These are phyloP conservation scores for Trifolium subterraneum DNA, from an alignment of 306 rosid genomes.

Conservation along the genomic window DNA sequence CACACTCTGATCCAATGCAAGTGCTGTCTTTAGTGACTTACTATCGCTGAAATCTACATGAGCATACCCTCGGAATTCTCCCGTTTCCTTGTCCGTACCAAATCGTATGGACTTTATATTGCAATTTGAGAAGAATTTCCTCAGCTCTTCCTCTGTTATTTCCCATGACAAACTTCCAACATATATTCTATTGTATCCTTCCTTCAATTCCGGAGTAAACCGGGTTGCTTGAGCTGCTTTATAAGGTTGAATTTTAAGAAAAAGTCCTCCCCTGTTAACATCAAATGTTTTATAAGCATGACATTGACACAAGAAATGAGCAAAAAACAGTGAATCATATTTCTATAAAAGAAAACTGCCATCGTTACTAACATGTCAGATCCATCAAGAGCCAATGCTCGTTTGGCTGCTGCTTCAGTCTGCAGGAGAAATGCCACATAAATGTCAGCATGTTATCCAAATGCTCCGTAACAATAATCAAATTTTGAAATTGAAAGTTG, in stretches of 20 bases:
- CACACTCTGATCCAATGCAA: conserved; percentile 72
- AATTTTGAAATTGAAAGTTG: background rate
- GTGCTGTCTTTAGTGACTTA: conserved; percentile 64
- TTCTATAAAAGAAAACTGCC: conserved; percentile 21
- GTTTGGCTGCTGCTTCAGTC: conserved; percentile 94
- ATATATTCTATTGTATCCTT: conserved; percentile 90
- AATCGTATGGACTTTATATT: conserved; percentile 64
- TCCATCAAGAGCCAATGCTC: conserved; percentile 91
- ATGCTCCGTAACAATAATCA: conserved; percentile 17
- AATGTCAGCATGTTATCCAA: conserved; percentile 25
- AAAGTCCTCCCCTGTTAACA: conserved; percentile 87
- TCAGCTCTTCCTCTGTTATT: conserved; percentile 75
- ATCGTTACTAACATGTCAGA: conserved; percentile 82
- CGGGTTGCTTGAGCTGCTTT: conserved; percentile 61
- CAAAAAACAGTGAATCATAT: conserved; percentile 14
- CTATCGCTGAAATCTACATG: conserved; percentile 76
- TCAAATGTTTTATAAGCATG: conserved; percentile 35
- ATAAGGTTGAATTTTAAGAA: conserved; percentile 78
- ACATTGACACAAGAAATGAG: conserved; percentile 19
- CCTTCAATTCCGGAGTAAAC: conserved; percentile 72
- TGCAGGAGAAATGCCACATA: conserved; percentile 45
- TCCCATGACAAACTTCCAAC: conserved; percentile 93
- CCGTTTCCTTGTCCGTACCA: conserved; percentile 86
- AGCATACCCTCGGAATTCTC: conserved; percentile 84
- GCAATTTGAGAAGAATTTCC: conserved; percentile 67